Evolutionary conservation across 768 basidiomycete genomes (phyloP).

Genomic region (Pleurotus sapidus): DNA sequence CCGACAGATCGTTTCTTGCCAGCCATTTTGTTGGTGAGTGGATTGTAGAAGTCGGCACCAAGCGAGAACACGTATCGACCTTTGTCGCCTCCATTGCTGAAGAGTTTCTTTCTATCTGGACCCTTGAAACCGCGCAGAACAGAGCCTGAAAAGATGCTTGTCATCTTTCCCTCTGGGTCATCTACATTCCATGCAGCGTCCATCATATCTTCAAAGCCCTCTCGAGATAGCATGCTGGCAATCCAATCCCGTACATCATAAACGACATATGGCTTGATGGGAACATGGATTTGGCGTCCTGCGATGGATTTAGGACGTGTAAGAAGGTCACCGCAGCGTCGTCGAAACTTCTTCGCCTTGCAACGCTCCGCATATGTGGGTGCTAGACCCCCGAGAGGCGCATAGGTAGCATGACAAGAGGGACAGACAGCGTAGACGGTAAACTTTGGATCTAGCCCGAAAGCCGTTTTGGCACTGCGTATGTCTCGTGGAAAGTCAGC

Average conservation of each 20-base stretch:
- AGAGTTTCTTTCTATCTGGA: conserved; percentile 20
- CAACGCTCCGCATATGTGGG: neutral
- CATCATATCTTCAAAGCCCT: conserved; percentile 20
- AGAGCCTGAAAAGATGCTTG: conserved; percentile 22
- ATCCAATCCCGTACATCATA: conserved; percentile 25
- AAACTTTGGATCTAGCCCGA: neutral
- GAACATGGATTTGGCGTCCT: conserved; percentile 5
- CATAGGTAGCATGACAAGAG: neutral
- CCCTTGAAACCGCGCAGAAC: conserved; percentile 21
- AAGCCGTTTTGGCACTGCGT: neutral
- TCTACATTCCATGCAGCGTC: conserved; percentile 15
- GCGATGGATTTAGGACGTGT: neutral
- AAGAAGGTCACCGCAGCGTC: neutral
- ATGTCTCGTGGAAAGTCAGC: neutral
- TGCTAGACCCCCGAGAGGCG: neutral
- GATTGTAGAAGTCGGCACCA: conserved; percentile 33
- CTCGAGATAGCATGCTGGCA: conserved; percentile 17
- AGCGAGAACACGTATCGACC: conserved; percentile 27
- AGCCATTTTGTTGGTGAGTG: conserved; percentile 18
- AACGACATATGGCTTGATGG: conserved; percentile 17
- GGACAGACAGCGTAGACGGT: neutral
- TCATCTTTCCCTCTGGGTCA: conserved; percentile 9
- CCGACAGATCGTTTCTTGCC: conserved; percentile 26
- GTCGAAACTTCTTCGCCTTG: neutral
- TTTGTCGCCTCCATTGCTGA: conserved; percentile 14